Evolutionary conservation across 2,329 filamentous ascomycete species (phyloP), one percentile per base, ranked within the genome.

Genomic region (Aspergillus brasiliensis): DNA sequence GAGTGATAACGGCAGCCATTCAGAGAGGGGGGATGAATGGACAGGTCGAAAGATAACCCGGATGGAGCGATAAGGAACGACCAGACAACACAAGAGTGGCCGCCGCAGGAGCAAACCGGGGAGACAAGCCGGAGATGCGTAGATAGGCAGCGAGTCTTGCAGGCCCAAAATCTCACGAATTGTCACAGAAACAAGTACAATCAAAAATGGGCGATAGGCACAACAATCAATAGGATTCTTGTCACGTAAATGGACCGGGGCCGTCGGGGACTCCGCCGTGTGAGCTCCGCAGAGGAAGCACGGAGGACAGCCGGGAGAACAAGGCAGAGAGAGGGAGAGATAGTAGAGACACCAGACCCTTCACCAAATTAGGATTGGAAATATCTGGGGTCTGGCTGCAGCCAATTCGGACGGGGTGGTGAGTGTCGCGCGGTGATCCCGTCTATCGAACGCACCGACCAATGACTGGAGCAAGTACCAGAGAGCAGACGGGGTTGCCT

Each of bases 1-100:
- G 68, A n/a, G 74, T 75, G 66, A 77, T 75, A 68, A 75, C 74
- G 56, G 75, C 72, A 60, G 75, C 74, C 74, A 77, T 77, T 63
- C 60, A 64, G 58, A 64, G 58, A 44, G 60, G 46, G 54, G 56
- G 55, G 56, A 37, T 31, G 61, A 61, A 28, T 55, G n/a, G 52
- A 46, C 38, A 55, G 38, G 38, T 42, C 27, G 28, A 34, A 48
- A 49, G 53, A 56, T 51, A 49, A 28, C 19, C n/a, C 37, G 48
- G 57, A 48, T 48, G 28, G 51, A 46, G 44, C n/a, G 56, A 51
- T 51, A 49, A 28, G 42, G n/a, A 46, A 25, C 15, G 44, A 21
- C 34, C 37, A 13, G 44, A 21, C 34, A 46, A 13, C 40, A 48
- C 17, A 48, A 56, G 38, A 52, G 21, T 37, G 47, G 57, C 40